Evolutionary conservation across 768 basidiomycete species (phyloP), one percentile per base, ranked within the genome.

Genomic region (Auricularia sp.): DNA sequence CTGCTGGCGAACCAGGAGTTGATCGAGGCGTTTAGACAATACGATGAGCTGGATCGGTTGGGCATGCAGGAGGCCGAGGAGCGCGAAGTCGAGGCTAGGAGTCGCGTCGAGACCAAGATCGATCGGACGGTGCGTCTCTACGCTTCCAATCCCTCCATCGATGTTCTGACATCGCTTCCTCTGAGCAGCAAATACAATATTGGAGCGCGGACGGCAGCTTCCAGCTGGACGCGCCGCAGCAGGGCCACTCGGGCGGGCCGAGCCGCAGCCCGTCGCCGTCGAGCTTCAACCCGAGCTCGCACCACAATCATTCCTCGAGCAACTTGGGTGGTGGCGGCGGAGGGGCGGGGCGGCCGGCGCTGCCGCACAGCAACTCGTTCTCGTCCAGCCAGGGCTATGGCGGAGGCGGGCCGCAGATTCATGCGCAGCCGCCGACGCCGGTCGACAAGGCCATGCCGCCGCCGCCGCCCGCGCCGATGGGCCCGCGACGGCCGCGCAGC

Each of bases 31-130:
- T 72, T 94, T 64, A 77, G 80, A 61, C 83, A 90, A 70, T 87
- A 93, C 68, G 88, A 93, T 11, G 92, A 96, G 69, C 76, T 93
- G 42, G 81, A 87, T 67, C 79, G 86, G 23, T 79, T 92, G 18
- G 90, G 81, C 14, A 72, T 80, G 42, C 86, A 79, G 62, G 78
- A 77, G 66, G 72, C 70, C 60, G 76, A 82, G 63, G 75, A 90
- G 73, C 76, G 83, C 23, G 80, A 83, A 68, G 81, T 83, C 2
- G 82, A 90, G 68, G 86, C 91, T 68, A 77, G 84, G 65, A 93
- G 91, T 71, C 80, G 79, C 70, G 84, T 80, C 67, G 88, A 93
- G 51, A 79, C 77, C 2, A 81, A 81, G 67, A 82, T 91, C 75
- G 86, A 87, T 72, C 77, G 83, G 63, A 80, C 79, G 70, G 93